Base-by-base conservation (phyloP, 2,329 filamentous ascomycete species). In the Penicillium sp. region DNA sequence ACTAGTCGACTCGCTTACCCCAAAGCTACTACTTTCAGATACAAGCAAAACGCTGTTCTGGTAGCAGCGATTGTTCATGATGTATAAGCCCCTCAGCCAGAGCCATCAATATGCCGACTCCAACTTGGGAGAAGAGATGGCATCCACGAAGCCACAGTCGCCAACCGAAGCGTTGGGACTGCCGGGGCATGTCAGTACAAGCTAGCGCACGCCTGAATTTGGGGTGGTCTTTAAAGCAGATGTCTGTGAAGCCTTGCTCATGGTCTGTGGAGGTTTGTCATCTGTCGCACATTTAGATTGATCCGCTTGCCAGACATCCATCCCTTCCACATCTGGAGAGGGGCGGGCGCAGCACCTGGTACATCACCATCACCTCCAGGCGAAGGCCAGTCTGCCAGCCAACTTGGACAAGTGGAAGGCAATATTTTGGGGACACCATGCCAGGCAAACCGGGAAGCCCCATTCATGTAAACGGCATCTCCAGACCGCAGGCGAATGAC, bases 341-440 rank as follows among this genome's bases (percentile, higher is more conserved):
- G 46, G 32, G 20, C 34, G 3, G 37, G 77, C 4, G 58, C 53
- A 15, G 59, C 52, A 26, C 60, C 54, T 20, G 59, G 62, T 74
- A 68, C 75, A 34, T 75, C 70, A 2, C 79, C 78, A n/a, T n/a
- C n/a, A n/a, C n/a, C n/a, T 0, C 36, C 54, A 26, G 43, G 52
- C 8, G 71, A 77, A 7, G 92, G 92, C 92, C 92, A 97, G 34
- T 87, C 77, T 50, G 78, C 75, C 43, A 97, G 71, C 71, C 86
- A 89, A 0, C 75, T 75, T 0, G 93, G 93, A 71, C 92, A 97
- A 0, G 90, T 96, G 1, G 77, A 83, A 40, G 84, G 81, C 29
- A 97, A 67, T 10, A 97, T 87, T 69, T 92, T 94, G 5, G 94
- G 92, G 10, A 97, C 91, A 10, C 90, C 92, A 74, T 97, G 94